Evolutionary conservation across 345 rosid species (phyloP).

Genomic region (Populus nigra): DNA sequence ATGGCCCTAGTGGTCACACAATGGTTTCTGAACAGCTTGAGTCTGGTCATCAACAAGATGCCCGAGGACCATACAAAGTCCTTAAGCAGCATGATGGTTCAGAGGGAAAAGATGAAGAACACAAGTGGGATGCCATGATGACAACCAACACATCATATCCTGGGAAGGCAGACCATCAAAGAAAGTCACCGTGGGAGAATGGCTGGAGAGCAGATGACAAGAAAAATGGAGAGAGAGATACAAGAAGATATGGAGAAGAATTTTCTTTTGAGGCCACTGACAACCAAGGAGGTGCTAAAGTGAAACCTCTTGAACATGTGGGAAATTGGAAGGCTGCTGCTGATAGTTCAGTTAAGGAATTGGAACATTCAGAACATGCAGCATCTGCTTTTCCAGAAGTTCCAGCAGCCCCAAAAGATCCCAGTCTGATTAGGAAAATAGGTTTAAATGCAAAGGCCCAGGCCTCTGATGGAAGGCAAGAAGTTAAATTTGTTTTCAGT

Average conservation of each 20-base stretch:
- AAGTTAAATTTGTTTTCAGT: constrained; percentile 31
- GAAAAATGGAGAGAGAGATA: constrained; percentile 34
- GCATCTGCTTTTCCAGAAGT: constrained; percentile 24
- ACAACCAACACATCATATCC: constrained; percentile 28
- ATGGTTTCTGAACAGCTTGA: constrained; percentile 51
- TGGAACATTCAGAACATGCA: constrained; percentile 25
- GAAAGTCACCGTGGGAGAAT: constrained; percentile 44
- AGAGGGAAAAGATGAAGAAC: constrained; percentile 52
- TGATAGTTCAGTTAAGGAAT: constrained; percentile 29
- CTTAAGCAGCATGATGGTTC: constrained; percentile 73
- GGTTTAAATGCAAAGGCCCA: constrained; percentile 78
- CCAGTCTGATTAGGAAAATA: constrained; percentile 76
- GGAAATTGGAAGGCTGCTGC: constrained; percentile 34
- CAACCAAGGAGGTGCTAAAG: constrained; percentile 30
- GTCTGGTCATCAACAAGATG: constrained; percentile 52
- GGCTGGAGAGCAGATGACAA: constrained; percentile 42
- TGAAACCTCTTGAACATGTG: constrained; percentile 31
- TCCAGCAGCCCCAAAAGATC: constrained; percentile 42
- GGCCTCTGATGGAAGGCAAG: constrained; percentile 51
- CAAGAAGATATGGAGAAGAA: constrained; percentile 35
- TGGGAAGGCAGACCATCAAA: constrained; percentile 39
- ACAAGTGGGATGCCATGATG: constrained; percentile 44
- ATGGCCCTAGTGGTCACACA: constrained; percentile 45
- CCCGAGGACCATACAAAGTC: constrained; percentile 61
- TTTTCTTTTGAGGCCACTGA: constrained; percentile 30